A percentile compares a stretch with the other conserved stretches of the same genome.
Conservation (phyloP, 495 filamentous ascomycete species). For the Xylaria curta region DNA sequence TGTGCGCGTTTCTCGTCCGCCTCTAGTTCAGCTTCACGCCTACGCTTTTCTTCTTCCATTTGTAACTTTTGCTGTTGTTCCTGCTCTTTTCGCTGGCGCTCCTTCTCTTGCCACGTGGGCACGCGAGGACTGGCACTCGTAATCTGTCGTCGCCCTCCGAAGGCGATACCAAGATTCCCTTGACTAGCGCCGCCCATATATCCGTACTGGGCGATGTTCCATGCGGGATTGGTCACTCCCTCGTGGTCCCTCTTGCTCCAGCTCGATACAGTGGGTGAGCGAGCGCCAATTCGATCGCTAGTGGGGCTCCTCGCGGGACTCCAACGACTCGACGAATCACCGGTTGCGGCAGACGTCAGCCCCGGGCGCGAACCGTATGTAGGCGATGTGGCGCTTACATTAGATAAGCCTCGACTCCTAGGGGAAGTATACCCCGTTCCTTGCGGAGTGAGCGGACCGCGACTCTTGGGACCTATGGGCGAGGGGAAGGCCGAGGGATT, state of each 20-base stretch:
- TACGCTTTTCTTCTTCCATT: slow-evolving; percentile 70
- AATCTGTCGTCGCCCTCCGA: slow-evolving; percentile 91
- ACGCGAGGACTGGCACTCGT: slow-evolving; percentile 81
- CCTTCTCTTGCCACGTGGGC: slow-evolving; percentile 68
- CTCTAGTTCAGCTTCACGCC: slow-evolving; percentile 65
- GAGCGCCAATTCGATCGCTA: slow-evolving; percentile 44
- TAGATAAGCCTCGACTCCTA: slow-evolving; percentile 68
- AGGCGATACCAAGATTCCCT: slow-evolving; percentile 90
- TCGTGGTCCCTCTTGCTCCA: slow-evolving; percentile 91
- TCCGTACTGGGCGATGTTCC: slow-evolving; percentile 99
- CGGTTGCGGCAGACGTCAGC: slow-evolving; percentile 53
- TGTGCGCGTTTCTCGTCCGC: slow-evolving; percentile 73
- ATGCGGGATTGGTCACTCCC: slow-evolving; percentile 81
- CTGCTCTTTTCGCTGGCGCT: slow-evolving; percentile 58
- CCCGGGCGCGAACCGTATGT: slow-evolving; percentile 47
- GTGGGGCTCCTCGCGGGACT: slow-evolving; percentile 67
- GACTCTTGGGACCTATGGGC: slow-evolving; percentile 72
- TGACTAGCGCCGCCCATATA: slow-evolving; percentile 99
- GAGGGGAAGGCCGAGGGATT: slow-evolving; percentile 75
- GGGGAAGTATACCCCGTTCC: slow-evolving; percentile 63
- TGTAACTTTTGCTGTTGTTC: slow-evolving; percentile 66
- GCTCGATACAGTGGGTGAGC: slow-evolving; percentile 68
- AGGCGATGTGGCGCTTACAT: slow-evolving; percentile 69
- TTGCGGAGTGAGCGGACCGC: slow-evolving; percentile 72
- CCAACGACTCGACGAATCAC: slow-evolving; percentile 61